Evolutionary conservation across 2,329 filamentous ascomycete species (phyloP), one percentile per base, ranked within the genome.

Genomic region (Aspergillus udagawae): DNA sequence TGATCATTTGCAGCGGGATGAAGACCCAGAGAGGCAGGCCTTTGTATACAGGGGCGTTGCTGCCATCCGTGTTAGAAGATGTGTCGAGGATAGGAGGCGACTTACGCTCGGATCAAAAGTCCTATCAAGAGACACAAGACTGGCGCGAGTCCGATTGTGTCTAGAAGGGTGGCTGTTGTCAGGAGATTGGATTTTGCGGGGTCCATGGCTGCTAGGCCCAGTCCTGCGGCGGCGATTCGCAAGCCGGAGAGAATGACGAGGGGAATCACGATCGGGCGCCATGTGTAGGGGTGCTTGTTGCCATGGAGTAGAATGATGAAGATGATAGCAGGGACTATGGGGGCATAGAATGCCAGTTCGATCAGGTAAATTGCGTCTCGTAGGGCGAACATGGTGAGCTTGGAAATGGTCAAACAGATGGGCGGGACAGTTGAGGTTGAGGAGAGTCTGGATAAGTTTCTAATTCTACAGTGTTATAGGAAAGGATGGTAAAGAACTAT

Each of bases 321-420:
- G 23, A 61, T 17, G 12, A 60, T 58, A 25, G 54, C 54, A 55
- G 59, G 59, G 35, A 57, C 20, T 27, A 61, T 60, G 5, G 59
- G 59, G 27, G 49, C 49, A 47, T 61, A 61, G 54, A 61, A 61
- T 60, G 57, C 57, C 54, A 61, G 35, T 51, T 61, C 59, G 25
- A 61, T 60, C 14, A 61, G 57, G 57, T 57, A 61, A 12, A 61
- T 61, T 35, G 59, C 57, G 44, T 60, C 57, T 55, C 50, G 57
- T 49, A 61, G 51, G 21, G 48, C 25, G 44, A 61, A 61, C 59
- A 61, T 61, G 44, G 28, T 61, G 41, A 55, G 8, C 28, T 47
- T 56, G 35, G 52, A 51, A 45, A 47, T 38, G 8, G 20, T 52
- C 44, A 52, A 49, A 4, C 29, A 6, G 48, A 55, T 51, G 41